These are phyloP conservation scores for Linnemannia exigua DNA, from an alignment of 192 early-diverging fungal species.

Conservation along the genomic window DNA sequence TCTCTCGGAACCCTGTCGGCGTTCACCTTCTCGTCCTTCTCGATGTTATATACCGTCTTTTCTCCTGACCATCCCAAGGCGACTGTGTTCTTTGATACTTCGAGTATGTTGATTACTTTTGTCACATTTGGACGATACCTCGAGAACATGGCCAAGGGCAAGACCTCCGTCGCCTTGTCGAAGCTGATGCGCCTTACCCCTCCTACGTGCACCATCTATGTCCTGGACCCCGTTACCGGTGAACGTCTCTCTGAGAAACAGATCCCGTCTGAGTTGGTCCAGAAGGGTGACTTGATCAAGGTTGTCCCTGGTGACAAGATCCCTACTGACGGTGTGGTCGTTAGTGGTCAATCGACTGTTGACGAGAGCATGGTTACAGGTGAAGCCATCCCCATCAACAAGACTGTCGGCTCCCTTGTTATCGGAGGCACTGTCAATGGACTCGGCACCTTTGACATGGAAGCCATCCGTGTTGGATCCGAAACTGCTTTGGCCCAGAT, in stretches of 20 bases:
- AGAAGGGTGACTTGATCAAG: conserved; percentile 85
- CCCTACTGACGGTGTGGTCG: conserved; percentile 87
- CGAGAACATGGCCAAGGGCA: conserved; percentile 94
- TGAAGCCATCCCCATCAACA: conserved; percentile 84
- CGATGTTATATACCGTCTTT: conserved; percentile 74
- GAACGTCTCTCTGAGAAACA: conserved; percentile 70
- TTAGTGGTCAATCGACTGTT: conserved; percentile 79
- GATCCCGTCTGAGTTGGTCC: conserved; percentile 88
- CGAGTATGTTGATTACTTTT: conserved; percentile 91
- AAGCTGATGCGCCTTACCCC: conserved; percentile 91
- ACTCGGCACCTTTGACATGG: conserved; percentile 84
- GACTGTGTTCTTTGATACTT: conserved; percentile 94
- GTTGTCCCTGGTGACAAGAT: conserved; percentile 93
- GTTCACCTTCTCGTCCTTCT: conserved; percentile 84
- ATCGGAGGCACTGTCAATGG: conserved; percentile 96
- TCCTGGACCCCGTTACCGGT: conserved; percentile 53
- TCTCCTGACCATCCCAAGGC: conserved; percentile 63
- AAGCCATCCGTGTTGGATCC: conserved; percentile 84
- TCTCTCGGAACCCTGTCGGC: conserved; percentile 86
- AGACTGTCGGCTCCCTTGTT: conserved; percentile 69
- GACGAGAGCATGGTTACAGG: conserved; percentile 97
- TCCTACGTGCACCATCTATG: conserved; percentile 70
- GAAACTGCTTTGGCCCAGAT: conserved; percentile 94
- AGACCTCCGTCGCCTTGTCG: conserved; percentile 87
- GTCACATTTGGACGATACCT: conserved; percentile 92